Evolutionary conservation across 805 yeast genomes (phyloP), one percentile per base, ranked within the genome.

Genomic region (Scheffersomyces coipomensis): DNA sequence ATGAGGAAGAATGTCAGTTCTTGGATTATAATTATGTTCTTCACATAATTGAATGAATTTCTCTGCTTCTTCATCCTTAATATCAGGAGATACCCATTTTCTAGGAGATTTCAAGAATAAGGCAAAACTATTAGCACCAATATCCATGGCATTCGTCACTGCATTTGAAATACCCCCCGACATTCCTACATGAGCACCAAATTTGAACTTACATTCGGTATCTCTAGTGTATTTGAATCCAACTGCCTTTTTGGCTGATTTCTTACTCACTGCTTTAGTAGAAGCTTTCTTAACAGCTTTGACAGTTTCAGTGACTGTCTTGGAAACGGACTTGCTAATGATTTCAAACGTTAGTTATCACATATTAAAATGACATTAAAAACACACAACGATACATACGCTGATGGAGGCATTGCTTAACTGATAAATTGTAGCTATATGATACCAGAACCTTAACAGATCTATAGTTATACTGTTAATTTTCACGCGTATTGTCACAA

Each of bases 101-200:
- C 95, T 76, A 23, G 97, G 97, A 37, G 88, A 85, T 57, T 90
- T 90, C 47, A 93, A 68, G 58, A 93, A 93, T 51, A 93, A 64
- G 0, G 97, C 98, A 71, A 93, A 89, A 33, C 95, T 78, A 53
- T 88, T 88, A 39, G 86, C 86, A 3, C 75, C 83, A 29, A 74
- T 61, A 35, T 69, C 64, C 64, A 64, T 61, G 1, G 77, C 74
- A 48, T 71, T 71, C 0, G 69, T 54, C 1, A 87, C 80, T 6
- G 91, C 73, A 22, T 85, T 82, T 32, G 85, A 79, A 2, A 87
- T 78, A 26, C 93, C 97, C 11, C 96, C 96, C 4, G 85, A 74
- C 48, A 83, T 81, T 2, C 85, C 80, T 21, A 90, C 91, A 62
- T 90, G 98, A 2, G 96, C 96, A 2, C 98, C 98, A 55, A 79